Evolutionary conservation across 2,329 filamentous ascomycete species (phyloP).

Genomic region (Ascochyta rabiei): DNA sequence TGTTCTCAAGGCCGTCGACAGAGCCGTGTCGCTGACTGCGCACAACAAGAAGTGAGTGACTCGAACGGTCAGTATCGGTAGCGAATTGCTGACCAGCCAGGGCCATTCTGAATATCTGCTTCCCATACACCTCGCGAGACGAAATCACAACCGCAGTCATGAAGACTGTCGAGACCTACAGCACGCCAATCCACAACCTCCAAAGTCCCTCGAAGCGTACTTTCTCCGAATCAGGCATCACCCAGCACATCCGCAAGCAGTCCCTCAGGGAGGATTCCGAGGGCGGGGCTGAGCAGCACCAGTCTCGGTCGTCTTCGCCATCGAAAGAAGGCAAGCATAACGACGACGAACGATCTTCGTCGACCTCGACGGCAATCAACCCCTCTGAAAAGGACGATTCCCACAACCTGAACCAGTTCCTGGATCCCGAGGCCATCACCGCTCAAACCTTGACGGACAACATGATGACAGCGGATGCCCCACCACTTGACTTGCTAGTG

Average conservation of each 20-base stretch:
- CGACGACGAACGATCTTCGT: constrained; percentile 40
- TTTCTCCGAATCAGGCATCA: constrained; percentile 88
- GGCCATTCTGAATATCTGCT: constrained; percentile 88
- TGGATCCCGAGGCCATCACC: constrained; percentile 89
- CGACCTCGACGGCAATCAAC: constrained; percentile 49
- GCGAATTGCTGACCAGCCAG: constrained; percentile 38
- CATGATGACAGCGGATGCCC: constrained; percentile 84
- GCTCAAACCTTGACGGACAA: constrained; percentile 80
- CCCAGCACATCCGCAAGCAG: constrained; percentile 74
- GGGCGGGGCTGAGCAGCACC: constrained; percentile 32
- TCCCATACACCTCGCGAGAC: constrained; percentile 94
- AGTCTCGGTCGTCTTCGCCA: constrained; percentile 44
- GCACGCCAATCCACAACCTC: constrained; percentile 66
- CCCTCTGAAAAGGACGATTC: constrained; percentile 41
- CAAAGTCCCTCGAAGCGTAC: constrained; percentile 64
- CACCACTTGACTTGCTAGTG: constrained; percentile 88
- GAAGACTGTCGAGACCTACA: constrained; percentile 85
- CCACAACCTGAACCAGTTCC: constrained; percentile 39
- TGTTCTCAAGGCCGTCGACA: constrained; percentile 86
- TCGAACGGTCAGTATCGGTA: not conserved
- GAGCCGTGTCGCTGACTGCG: constrained; percentile 83
- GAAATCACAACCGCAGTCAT: constrained; percentile 93
- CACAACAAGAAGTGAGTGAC: constrained; percentile 75
- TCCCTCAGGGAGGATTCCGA: constrained; percentile 50
- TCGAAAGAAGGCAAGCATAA: constrained; percentile 42